A percentile compares a stretch with the other conserved stretches of the same genome.
phyloP scores from a whole-genome alignment of 495 filamentous ascomycete species.

The Talaromyces wortmannii region DNA sequence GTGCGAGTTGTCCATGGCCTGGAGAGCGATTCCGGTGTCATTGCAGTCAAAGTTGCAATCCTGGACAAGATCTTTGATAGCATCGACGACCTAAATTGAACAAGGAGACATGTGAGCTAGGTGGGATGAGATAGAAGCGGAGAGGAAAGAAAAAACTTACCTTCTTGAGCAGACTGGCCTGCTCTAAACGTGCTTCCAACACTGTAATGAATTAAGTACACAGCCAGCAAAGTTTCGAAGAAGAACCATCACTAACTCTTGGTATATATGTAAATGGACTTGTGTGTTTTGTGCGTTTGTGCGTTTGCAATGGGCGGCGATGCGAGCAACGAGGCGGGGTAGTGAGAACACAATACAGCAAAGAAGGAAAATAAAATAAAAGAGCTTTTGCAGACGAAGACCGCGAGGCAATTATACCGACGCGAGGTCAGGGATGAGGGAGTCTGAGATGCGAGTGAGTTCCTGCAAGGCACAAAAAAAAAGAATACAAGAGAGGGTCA shows the following conservation, averaged over 20 bases:
- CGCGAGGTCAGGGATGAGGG: neutral
- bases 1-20: conserved; percentile 99
- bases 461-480: no score
- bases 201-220: conserved; percentile 39
- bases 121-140: neutral
- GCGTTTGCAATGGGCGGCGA: neutral
- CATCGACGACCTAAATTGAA: conserved; percentile 75
- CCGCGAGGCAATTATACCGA: neutral
- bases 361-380: neutral
- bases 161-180: conserved; percentile 93
- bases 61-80: conserved; percentile 98
- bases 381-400: no score
- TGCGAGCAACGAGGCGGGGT: neutral
- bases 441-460: no score
- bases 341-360: neutral
- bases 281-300: neutral
- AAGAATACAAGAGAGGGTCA: no score
- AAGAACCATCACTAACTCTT: neutral
- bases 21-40: conserved; percentile 95
- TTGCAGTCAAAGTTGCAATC: conserved; percentile 99
- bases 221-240: neutral
- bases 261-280: neutral
- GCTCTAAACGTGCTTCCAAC: conserved; percentile 95
- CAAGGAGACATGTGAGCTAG: conserved; percentile 7
- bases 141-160: conserved; percentile 37